phyloP scores from a whole-genome alignment of 1,284 basidiomycete species.

The Ceratobasidium theobromae region DNA sequence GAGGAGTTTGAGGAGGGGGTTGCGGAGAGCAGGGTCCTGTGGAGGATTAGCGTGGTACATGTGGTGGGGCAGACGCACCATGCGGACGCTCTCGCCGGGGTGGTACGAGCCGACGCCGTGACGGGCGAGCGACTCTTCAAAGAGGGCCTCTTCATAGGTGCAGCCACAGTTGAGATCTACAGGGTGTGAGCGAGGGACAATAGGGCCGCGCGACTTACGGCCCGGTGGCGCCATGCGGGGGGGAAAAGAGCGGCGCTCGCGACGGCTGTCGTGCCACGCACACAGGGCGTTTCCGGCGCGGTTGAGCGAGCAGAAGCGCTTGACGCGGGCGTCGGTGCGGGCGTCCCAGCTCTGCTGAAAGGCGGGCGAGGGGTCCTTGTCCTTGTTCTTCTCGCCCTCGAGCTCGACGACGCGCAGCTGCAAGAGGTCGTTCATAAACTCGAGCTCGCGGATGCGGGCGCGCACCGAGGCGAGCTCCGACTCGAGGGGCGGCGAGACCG shows the following conservation, averaged over 20 bases:
- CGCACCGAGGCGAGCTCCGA: slow-evolving; percentile 34
- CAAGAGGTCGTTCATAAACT: slow-evolving; percentile 47
- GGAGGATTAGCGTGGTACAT: not conserved
- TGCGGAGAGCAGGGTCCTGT: slow-evolving; percentile 69
- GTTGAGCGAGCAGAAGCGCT: slow-evolving; percentile 75
- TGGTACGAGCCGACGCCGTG: slow-evolving; percentile 76
- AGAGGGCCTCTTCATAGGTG: slow-evolving; percentile 75
- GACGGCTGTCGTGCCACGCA: slow-evolving; percentile 81
- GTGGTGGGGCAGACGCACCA: slow-evolving; percentile 46
- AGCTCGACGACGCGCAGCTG: slow-evolving; percentile 52
- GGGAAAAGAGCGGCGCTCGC: slow-evolving; percentile 71
- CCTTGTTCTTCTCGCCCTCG: slow-evolving; percentile 45
- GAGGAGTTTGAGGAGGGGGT: slow-evolving; percentile 69
- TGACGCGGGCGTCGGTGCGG: slow-evolving; percentile 67
- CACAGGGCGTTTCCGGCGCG: slow-evolving; percentile 78
- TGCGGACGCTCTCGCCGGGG: slow-evolving; percentile 78
- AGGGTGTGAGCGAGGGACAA: not conserved
- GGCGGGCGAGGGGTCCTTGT: slow-evolving; percentile 43
- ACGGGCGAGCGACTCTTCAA: slow-evolving; percentile 76
- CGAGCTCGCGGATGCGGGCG: slow-evolving; percentile 37
- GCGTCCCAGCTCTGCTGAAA: slow-evolving; percentile 65
- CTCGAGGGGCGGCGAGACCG: slow-evolving; percentile 33
- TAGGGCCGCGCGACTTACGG: slow-evolving; percentile 35
- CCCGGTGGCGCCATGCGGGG: slow-evolving; percentile 77
- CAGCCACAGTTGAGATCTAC: slow-evolving; percentile 74